Percentiles rank a stretch among this genome's conserved stretches.
Evolutionary conservation across 805 yeast species (phyloP).

Genomic region (Teunomyces aglyptinius): DNA sequence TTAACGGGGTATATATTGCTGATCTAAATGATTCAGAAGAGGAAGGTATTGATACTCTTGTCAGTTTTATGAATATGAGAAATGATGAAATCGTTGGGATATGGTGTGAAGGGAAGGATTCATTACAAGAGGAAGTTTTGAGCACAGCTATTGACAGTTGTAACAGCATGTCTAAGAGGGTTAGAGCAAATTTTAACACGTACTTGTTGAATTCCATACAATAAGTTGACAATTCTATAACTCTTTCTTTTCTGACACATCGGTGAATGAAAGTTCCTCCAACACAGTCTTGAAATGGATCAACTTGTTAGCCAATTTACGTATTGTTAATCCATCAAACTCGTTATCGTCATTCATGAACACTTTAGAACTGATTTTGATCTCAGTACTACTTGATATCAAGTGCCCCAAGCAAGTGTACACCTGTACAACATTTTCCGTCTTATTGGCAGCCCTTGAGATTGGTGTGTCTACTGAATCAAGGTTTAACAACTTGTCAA

Average conservation of each 20-base stretch:
- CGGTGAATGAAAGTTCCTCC: conserved; percentile 27
- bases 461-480: conserved; percentile 26
- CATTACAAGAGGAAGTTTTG: conserved; percentile 21
- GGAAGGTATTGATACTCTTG: conserved; percentile 35
- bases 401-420: conserved; percentile 21
- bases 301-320: conserved; percentile 20
- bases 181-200: conserved; percentile 46
- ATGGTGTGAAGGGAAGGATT: conserved; percentile 43
- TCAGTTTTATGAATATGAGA: conserved; percentile 54
- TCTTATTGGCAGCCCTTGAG: conserved; percentile 20
- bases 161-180: conserved; percentile 38
- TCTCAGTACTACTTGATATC: conserved; percentile 22
- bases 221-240: background rate
- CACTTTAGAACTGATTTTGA: conserved; percentile 34
- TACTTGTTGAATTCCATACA: conserved; percentile 26
- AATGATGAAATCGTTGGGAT: conserved; percentile 59
- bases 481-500: conserved; percentile 29
- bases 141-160: conserved; percentile 42
- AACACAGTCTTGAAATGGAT: conserved; percentile 22
- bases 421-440: conserved; percentile 28
- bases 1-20: conserved; percentile 18
- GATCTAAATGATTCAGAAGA: conserved; percentile 8
- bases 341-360: conserved; percentile 24
- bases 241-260: conserved; percentile 14
- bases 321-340: conserved; percentile 16